These are phyloP conservation scores for Mucor circinelloides DNA, from an alignment of 371 early-diverging fungal genomes.

Conservation along the genomic window DNA sequence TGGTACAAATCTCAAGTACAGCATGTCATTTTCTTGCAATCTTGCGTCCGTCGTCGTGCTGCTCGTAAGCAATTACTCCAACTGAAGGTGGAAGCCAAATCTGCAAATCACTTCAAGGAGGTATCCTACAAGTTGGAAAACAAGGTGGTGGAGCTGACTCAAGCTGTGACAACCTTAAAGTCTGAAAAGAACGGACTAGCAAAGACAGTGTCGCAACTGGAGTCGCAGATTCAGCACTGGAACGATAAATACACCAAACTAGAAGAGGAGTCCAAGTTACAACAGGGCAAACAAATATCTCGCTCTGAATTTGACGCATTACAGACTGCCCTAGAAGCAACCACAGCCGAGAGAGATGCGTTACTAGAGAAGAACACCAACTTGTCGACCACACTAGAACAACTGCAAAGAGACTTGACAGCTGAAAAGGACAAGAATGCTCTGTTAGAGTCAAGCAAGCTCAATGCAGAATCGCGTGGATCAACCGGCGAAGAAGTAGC, in stretches of 20 bases:
- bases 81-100: slow-evolving; percentile 82
- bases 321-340: slow-evolving; percentile 43
- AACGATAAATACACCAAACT: slow-evolving; percentile 68
- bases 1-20: slow-evolving; percentile 51
- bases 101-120: slow-evolving; percentile 90
- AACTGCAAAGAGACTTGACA: slow-evolving; percentile 56
- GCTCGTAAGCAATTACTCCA: slow-evolving; percentile 66
- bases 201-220: slow-evolving; percentile 56
- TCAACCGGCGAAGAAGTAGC: slow-evolving; percentile 15
- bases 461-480: not conserved
- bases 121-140: slow-evolving; percentile 90
- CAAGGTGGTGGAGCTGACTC: slow-evolving; percentile 94
- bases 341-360: slow-evolving; percentile 41
- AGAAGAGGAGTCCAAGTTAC: slow-evolving; percentile 43
- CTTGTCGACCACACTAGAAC: slow-evolving; percentile 57
- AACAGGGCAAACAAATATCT: slow-evolving; percentile 58
- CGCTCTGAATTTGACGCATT: slow-evolving; percentile 60
- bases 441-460: slow-evolving; percentile 44
- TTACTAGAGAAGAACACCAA: slow-evolving; percentile 51
- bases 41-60: slow-evolving; percentile 73
- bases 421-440: slow-evolving; percentile 70
- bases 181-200: slow-evolving; percentile 65
- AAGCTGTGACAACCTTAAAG: slow-evolving; percentile 68
- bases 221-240: slow-evolving; percentile 65
- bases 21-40: slow-evolving; percentile 77